Evolutionary conservation across 305 asterid species (phyloP), one percentile per base, ranked within the genome.

Genomic region (Euphrasia arctica): DNA sequence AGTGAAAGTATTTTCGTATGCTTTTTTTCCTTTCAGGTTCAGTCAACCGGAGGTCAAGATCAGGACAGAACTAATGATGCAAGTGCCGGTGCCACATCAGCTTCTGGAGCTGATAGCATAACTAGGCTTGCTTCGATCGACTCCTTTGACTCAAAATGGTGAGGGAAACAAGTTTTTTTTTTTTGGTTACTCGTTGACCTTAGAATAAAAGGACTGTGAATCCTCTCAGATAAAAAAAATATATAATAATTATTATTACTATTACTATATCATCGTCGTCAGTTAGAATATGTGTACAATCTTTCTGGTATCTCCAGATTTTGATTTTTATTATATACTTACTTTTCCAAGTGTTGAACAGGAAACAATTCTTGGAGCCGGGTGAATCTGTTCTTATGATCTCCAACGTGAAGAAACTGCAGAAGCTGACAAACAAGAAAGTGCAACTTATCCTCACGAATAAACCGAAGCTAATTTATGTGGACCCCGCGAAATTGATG

Each of bases 301-400:
- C 22, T 18, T 18, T 18, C 22, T 18, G 22, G 22, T 18, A 18
- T 18, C 22, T 18, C 22, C 22, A 18, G 22, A 18, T 18, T 18
- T 18, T 18, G 22, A 18, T 18, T 18, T 18, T 18, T 18, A 18
- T 18, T 18, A 18, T 18, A 18, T 18, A 18, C 22, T 18, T 18
- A 18, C 22, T 18, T 18, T 18, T 18, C 52, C 7, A 47, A 12
- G 18, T n/a, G 61, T 61, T 62, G 61, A 36, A 59, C 89, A 94
- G 99, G 99, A 77, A 94, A 73, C 99, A 94, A 59, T 90, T 94
- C 76, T 74, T 94, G 85, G 99, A 94, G 80, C 90, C 96, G 2
- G 98, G 99, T 41, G 99, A 94, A 74, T 88, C 97, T 0, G 95
- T 94, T 49, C 91, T 94, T 15, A 88, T 94, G 99, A 94, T 94